Conservation (phyloP, 148 eudicot genomes). For the Mesembryanthemum crystallinum region DNA sequence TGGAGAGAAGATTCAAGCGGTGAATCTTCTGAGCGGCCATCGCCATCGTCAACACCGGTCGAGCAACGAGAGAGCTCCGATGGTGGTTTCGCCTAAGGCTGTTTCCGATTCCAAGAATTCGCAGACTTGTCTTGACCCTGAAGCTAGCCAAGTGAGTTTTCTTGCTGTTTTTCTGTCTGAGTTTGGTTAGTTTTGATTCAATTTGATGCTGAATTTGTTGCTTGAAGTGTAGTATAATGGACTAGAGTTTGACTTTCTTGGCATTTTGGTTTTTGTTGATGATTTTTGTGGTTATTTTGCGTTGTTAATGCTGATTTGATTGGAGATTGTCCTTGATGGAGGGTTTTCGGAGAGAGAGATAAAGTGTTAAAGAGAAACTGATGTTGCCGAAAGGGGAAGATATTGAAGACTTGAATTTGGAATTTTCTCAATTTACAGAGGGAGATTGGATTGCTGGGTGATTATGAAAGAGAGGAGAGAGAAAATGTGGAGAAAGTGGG, state of each 20-base stretch:
- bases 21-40: background rate
- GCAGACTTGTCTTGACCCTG: constrained; percentile 98
- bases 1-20: constrained; percentile 42
- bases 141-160: constrained; percentile 72
- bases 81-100: constrained; percentile 60
- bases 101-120: constrained; percentile 92
- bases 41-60: constrained; percentile 21
- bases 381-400: too few species aligned
- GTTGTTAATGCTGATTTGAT: background rate
- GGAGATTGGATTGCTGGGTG: too few species aligned
- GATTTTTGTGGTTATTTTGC: background rate
- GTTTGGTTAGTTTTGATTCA: background rate
- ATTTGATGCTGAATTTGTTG: background rate
- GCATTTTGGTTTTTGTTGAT: background rate
- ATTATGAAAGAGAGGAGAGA: too few species aligned
- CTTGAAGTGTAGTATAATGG: background rate
- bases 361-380: background rate
- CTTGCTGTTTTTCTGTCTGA: too few species aligned
- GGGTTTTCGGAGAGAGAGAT: too few species aligned
- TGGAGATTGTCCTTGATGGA: too few species aligned
- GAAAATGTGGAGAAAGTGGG: too few species aligned
- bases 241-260: too few species aligned
- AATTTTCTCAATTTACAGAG: too few species aligned
- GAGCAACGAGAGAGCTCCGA: constrained; percentile 22
- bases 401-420: too few species aligned